phyloP scores from a whole-genome alignment of 495 filamentous ascomycete species.

The Tuber aestivum region DNA sequence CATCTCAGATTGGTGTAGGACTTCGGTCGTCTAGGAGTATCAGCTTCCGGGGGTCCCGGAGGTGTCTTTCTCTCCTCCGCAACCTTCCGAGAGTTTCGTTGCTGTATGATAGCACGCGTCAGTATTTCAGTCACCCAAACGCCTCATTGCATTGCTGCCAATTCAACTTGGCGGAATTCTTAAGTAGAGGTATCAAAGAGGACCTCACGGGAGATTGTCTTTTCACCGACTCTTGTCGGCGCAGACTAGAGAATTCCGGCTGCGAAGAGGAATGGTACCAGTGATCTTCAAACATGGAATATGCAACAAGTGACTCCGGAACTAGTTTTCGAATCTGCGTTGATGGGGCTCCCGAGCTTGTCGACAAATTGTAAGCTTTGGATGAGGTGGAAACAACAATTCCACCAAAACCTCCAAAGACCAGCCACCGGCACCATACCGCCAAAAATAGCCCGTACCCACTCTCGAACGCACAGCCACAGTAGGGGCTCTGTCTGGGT shows the following conservation, averaged over 20 bases:
- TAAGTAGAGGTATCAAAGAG: slow-evolving; percentile 32
- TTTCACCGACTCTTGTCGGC: slow-evolving; percentile 35
- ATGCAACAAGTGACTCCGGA: slow-evolving; percentile 7
- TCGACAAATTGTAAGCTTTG: not conserved
- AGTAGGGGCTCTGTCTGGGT: not conserved
- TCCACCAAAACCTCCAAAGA: not conserved
- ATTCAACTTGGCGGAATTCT: not conserved
- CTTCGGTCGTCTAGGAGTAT: slow-evolving; percentile 61
- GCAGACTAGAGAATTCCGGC: slow-evolving; percentile 28
- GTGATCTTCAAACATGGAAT: slow-evolving; percentile 43
- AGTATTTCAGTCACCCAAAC: slow-evolving; percentile 19
- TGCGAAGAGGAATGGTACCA: slow-evolving; percentile 39
- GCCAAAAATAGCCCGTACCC: not conserved
- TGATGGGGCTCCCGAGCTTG: not conserved
- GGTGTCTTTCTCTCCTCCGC: slow-evolving; percentile 48
- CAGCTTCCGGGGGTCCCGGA: slow-evolving; percentile 50
- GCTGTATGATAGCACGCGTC: slow-evolving; percentile 1
- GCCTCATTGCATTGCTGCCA: not conserved
- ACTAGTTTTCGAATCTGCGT: not conserved
- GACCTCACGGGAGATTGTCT: slow-evolving; percentile 31
- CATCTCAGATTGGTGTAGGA: slow-evolving; percentile 59
- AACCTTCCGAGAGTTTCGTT: slow-evolving; percentile 43
- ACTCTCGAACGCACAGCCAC: not conserved
- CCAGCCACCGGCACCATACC: not conserved
- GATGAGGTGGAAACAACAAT: not conserved